Percentiles rank a stretch among this genome's conserved stretches.
Conservation (phyloP, 2,329 filamentous ascomycete species). For the Lasiodiplodia sp. region DNA sequence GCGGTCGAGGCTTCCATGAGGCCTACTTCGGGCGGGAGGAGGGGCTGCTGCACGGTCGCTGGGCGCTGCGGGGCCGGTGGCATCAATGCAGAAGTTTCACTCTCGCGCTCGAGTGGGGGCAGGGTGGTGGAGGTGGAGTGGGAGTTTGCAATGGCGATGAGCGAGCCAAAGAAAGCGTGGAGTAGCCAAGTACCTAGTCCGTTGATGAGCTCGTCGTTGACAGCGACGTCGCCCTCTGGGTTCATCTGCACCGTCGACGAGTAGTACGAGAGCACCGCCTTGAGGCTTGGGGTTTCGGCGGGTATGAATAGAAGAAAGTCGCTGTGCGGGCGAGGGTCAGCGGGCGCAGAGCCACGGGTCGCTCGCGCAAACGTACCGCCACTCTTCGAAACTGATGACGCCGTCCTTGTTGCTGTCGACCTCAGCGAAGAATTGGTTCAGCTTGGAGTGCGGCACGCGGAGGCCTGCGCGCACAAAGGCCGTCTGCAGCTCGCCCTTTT, state of each 20-base stretch:
- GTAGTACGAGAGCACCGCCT: conserved; percentile 89
- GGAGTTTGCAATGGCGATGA: conserved; percentile 71
- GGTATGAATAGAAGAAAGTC: conserved; percentile 93
- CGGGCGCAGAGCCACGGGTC: conserved; percentile 1
- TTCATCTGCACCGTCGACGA: conserved; percentile 87
- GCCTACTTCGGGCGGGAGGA: conserved; percentile 40
- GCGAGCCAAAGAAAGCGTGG: conserved; percentile 77
- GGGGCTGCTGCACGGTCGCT: conserved; percentile 39
- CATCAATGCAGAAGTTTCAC: conserved; percentile 34
- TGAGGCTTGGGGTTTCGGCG: conserved; percentile 73
- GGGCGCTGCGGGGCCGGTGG: conserved; percentile 37
- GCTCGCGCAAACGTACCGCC: conserved; percentile 73
- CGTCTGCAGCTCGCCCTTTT: conserved; percentile 80
- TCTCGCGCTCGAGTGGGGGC: conserved; percentile 22
- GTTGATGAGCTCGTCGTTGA: conserved; percentile 90
- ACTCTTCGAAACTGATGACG: conserved; percentile 88
- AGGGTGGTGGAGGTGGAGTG: conserved; percentile 42
- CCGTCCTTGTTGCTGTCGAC: conserved; percentile 91
- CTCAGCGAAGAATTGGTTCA: conserved; percentile 86
- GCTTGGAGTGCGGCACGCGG: conserved; percentile 75
- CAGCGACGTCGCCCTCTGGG: conserved; percentile 89
- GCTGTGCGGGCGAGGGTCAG: conserved; percentile 55
- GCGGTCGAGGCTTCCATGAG: conserved; percentile 31
- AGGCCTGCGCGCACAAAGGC: conserved; percentile 84
- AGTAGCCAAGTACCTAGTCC: conserved; percentile 90